phyloP scores from a whole-genome alignment of 495 filamentous ascomycete species.

The Penicillium chermesinum region DNA sequence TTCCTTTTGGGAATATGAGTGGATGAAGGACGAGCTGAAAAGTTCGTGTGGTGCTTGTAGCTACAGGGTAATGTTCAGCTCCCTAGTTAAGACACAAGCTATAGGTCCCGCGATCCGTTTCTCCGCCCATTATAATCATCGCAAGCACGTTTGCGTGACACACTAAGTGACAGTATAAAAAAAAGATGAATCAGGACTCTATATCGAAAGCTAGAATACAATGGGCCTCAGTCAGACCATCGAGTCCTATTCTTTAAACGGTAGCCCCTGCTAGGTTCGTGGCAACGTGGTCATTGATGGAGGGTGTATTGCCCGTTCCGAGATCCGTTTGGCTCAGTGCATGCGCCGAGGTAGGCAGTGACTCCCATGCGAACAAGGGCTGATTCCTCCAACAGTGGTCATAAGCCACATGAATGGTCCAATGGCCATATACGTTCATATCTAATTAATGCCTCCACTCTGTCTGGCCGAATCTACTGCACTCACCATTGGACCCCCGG shows the following conservation, averaged over 20 bases:
- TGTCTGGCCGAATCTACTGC: too few relatives aligned
- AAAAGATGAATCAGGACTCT: too few relatives aligned
- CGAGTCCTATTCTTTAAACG: slow-evolving; percentile 12
- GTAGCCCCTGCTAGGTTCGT: slow-evolving; percentile 17
- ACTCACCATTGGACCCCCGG: slow-evolving; percentile 34
- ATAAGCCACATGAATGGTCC: slow-evolving; percentile 46
- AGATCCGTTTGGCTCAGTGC: slow-evolving; percentile 23
- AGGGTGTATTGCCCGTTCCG: slow-evolving; percentile 17
- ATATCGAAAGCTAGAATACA: too few relatives aligned
- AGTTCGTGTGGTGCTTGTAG: too few relatives aligned
- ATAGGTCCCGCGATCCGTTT: too few relatives aligned
- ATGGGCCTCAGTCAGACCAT: too few relatives aligned
- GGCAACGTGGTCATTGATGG: slow-evolving; percentile 15
- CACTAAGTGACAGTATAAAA: too few relatives aligned
- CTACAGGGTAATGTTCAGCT: not conserved
- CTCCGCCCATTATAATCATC: too few relatives aligned
- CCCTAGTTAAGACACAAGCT: too few relatives aligned
- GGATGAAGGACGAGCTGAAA: not conserved
- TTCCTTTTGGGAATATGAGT: not conserved
- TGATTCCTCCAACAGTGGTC: slow-evolving; percentile 41
- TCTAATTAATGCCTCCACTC: slow-evolving; percentile 38
- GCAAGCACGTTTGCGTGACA: too few relatives aligned
- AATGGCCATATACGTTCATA: slow-evolving; percentile 48
- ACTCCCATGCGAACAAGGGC: slow-evolving; percentile 52
- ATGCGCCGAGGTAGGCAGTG: slow-evolving; percentile 28